Percentiles rank a stretch among this genome's conserved stretches.
Conservation (phyloP, 768 basidiomycete species). For the Suillus occidentalis region DNA sequence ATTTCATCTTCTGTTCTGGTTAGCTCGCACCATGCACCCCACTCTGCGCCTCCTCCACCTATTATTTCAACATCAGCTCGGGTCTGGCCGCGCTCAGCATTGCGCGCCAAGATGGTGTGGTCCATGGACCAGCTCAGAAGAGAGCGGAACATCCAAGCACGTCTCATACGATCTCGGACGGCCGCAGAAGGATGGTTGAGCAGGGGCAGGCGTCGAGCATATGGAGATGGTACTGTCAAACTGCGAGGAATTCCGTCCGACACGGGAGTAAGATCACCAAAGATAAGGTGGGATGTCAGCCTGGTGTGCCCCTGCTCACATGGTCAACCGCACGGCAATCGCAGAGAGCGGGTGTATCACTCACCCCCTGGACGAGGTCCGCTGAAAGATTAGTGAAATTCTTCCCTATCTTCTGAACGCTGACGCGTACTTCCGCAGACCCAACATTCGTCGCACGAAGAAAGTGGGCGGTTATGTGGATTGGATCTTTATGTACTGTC, state of each 20-base stretch:
- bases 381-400: conserved; percentile 59
- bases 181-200: conserved; percentile 50
- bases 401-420: conserved; percentile 47
- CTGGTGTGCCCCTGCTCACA: conserved; percentile 42
- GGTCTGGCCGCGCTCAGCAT: conserved; percentile 35
- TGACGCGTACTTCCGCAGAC: conserved; percentile 49
- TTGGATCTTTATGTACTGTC: conserved; percentile 51
- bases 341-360: conserved; percentile 13
- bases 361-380: conserved; percentile 58
- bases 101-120: conserved; percentile 37
- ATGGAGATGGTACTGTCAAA: conserved; percentile 52
- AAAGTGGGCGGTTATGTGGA: conserved; percentile 63
- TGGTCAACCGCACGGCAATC: not conserved
- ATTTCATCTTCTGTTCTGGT: conserved; percentile 48
- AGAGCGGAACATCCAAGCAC: conserved; percentile 36
- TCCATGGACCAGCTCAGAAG: conserved; percentile 43
- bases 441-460: conserved; percentile 43
- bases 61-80: conserved; percentile 41
- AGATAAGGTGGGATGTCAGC: conserved; percentile 56
- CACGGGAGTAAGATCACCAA: conserved; percentile 44
- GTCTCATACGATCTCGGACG: conserved; percentile 20
- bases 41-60: conserved; percentile 55
- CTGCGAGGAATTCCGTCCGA: conserved; percentile 17
- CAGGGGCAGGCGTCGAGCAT: conserved; percentile 60
- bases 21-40: conserved; percentile 54